Evolutionary conservation across 176 grass and related monocot species (phyloP).

Genomic region (Dactylis glomerata): DNA sequence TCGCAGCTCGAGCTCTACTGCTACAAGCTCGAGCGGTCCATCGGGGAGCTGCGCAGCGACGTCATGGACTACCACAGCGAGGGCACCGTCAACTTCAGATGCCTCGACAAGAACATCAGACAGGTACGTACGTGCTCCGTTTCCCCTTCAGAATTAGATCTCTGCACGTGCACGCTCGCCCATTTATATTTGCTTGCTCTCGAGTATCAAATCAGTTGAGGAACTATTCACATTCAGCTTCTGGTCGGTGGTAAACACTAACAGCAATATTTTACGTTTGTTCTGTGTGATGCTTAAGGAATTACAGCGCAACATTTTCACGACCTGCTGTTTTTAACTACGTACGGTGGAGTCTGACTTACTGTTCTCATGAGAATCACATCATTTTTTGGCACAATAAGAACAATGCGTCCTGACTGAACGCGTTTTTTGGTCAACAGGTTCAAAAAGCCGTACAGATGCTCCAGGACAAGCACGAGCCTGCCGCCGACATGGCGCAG

Average conservation of each 20-base stretch:
- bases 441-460: slow-evolving; percentile 75
- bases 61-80: slow-evolving; percentile 82
- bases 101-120: slow-evolving; percentile 82
- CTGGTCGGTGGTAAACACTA: background rate
- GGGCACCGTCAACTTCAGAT: slow-evolving; percentile 56
- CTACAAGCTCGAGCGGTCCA: slow-evolving; percentile 85
- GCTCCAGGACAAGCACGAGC: slow-evolving; percentile 78
- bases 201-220: background rate
- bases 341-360: slow-evolving; percentile 15
- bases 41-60: slow-evolving; percentile 82
- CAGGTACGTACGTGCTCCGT: slow-evolving; percentile 41
- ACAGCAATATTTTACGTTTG: background rate
- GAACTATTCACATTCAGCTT: background rate
- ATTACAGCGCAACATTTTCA: background rate
- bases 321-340: background rate
- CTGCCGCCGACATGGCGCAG: slow-evolving; percentile 56
- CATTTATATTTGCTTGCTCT: background rate
- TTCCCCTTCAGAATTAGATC: background rate
- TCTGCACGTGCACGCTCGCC: background rate
- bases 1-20: slow-evolving; percentile 92
- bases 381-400: background rate
- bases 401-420: background rate
- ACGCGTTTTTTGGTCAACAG: slow-evolving; percentile 41
- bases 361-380: slow-evolving; percentile 3
- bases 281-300: background rate